These are phyloP conservation scores for Phaeotremella skinneri DNA, from an alignment of 768 basidiomycete species.

Conservation along the genomic window DNA sequence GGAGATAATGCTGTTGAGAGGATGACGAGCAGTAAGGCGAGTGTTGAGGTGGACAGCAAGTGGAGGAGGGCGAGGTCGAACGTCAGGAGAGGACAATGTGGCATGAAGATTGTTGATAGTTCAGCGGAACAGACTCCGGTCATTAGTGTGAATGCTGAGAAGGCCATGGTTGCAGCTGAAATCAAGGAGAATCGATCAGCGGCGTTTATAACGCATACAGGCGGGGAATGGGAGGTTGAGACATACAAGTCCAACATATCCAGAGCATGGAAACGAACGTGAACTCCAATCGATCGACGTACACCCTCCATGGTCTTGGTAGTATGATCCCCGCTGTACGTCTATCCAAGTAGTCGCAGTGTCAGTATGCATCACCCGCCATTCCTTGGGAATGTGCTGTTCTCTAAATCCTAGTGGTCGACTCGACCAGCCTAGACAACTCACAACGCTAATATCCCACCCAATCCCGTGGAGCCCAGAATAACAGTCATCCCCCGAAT, in stretches of 20 bases:
- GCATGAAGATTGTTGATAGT: conserved; percentile 19
- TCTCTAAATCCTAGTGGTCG: background rate
- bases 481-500: conserved; percentile 26
- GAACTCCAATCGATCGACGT: conserved; percentile 41
- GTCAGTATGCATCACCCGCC: background rate
- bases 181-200: conserved; percentile 4
- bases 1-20: conserved; percentile 32
- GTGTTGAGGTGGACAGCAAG: conserved; percentile 25
- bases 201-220: background rate
- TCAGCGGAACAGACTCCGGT: conserved; percentile 25
- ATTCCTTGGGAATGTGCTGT: background rate
- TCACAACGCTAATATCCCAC: conserved; percentile 12
- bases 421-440: background rate
- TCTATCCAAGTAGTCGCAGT: conserved; percentile 10
- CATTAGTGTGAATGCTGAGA: conserved; percentile 35
- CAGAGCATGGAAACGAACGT: conserved; percentile 35
- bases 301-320: conserved; percentile 35
- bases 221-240: background rate
- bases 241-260: conserved; percentile 46
- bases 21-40: conserved; percentile 36
- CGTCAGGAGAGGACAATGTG: conserved; percentile 36
- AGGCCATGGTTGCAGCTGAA: conserved; percentile 43
- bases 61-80: conserved; percentile 41
- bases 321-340: conserved; percentile 17
- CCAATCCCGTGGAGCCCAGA: conserved; percentile 15